These are phyloP conservation scores for Aotearoamyces nothofagi DNA, from an alignment of 2,329 filamentous ascomycete species.

Conservation along the genomic window DNA sequence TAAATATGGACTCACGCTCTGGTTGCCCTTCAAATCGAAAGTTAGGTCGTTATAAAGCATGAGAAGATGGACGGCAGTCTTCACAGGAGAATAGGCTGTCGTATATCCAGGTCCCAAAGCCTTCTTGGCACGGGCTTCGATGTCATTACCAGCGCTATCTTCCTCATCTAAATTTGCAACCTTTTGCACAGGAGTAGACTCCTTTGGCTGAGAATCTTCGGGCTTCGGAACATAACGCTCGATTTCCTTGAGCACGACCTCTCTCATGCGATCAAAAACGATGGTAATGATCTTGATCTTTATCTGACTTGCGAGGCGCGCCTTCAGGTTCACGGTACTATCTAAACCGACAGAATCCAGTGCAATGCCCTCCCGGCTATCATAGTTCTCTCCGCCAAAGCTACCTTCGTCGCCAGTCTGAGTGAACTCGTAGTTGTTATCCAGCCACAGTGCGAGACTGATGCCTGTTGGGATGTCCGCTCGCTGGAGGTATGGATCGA, in stretches of 20 bases:
- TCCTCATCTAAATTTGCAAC: neutral
- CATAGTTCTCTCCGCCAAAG: too few species aligned
- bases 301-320: slow-evolving; percentile 45
- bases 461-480: too few species aligned
- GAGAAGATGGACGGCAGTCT: slow-evolving; percentile 5
- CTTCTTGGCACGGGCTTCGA: slow-evolving; percentile 2
- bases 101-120: slow-evolving; percentile 3
- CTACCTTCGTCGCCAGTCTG: too few species aligned
- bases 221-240: slow-evolving; percentile 3
- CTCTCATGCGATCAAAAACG: slow-evolving; percentile 4
- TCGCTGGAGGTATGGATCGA: too few species aligned
- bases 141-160: too few species aligned
- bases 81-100: slow-evolving; percentile 5
- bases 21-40: slow-evolving; percentile 3
- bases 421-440: too few species aligned
- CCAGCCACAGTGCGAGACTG: too few species aligned
- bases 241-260: slow-evolving; percentile 43
- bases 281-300: slow-evolving; percentile 39
- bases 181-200: slow-evolving; percentile 1
- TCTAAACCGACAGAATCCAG: too few species aligned
- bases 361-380: too few species aligned
- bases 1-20: too few species aligned
- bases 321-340: slow-evolving; percentile 37
- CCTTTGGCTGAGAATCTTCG: slow-evolving; percentile 3
- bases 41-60: slow-evolving; percentile 4